Evolutionary conservation across 2,329 filamentous ascomycete species (phyloP).

Genomic region (Aspergillus latus): DNA sequence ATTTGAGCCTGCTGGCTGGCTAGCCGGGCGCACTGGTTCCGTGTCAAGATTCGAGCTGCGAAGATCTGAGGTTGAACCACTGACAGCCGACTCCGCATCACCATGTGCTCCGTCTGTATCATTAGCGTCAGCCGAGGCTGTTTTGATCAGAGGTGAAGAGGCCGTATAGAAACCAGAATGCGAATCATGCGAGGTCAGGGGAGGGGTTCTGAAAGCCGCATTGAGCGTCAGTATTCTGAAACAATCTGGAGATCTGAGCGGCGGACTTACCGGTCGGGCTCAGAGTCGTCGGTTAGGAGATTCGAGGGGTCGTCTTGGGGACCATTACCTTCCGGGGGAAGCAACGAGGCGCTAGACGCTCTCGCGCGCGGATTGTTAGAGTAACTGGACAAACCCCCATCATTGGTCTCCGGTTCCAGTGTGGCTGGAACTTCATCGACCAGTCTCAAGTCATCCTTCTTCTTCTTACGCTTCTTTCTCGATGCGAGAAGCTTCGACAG

Average conservation of each 20-base stretch:
- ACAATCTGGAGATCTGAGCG: not conserved
- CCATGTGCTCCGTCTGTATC: constrained; percentile 34
- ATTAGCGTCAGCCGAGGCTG: constrained; percentile 47
- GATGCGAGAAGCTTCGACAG: constrained; percentile 54
- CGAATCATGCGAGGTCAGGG: constrained; percentile 59
- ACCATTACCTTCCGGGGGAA: constrained; percentile 23
- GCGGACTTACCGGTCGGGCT: constrained; percentile 42
- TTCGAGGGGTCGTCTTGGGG: constrained; percentile 27
- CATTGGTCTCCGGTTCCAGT: constrained; percentile 21
- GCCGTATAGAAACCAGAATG: constrained; percentile 68
- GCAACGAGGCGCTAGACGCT: constrained; percentile 25
- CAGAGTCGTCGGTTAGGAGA: constrained; percentile 37
- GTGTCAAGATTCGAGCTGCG: constrained; percentile 46
- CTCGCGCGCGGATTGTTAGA: constrained; percentile 28
- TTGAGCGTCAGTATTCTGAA: constrained; percentile 27
- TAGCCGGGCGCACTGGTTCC: constrained; percentile 29
- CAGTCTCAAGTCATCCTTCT: constrained; percentile 26
- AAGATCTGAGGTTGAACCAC: constrained; percentile 27
- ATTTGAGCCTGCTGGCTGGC: constrained; percentile 30
- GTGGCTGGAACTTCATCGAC: constrained; percentile 27
- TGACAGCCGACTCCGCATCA: constrained; percentile 29
- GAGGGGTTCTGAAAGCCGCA: constrained; percentile 40
- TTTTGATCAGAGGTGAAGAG: constrained; percentile 66
- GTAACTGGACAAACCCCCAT: constrained; percentile 9
- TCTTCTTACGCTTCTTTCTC: constrained; percentile 47